Percentiles rank a stretch among this genome's conserved stretches.
These are phyloP conservation scores for Pisolithus orientalis DNA, from an alignment of 768 basidiomycete genomes.

Conservation along the genomic window DNA sequence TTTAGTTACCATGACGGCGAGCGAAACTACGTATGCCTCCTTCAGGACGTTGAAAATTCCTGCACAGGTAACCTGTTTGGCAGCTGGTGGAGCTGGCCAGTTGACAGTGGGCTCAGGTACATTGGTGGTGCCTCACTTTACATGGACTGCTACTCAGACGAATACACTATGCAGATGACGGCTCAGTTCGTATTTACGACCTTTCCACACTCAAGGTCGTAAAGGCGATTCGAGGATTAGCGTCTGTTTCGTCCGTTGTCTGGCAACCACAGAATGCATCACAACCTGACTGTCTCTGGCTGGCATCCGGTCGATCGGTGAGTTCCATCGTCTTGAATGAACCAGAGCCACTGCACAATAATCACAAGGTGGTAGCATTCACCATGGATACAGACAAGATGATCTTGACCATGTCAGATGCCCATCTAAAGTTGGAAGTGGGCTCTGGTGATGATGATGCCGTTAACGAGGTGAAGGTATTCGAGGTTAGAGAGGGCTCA, in stretches of 20 bases:
- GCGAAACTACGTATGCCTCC: conserved; percentile 2
- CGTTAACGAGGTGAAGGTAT: conserved; percentile 55
- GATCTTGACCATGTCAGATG: conserved; percentile 49
- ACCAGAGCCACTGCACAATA: background rate
- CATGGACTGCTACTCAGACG: background rate
- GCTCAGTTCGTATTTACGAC: conserved; percentile 60
- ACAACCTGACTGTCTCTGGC: conserved; percentile 49
- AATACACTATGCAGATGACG: conserved; percentile 45
- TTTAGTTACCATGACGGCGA: conserved; percentile 1
- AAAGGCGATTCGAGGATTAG: conserved; percentile 56
- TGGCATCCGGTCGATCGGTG: conserved; percentile 60
- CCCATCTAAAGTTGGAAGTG: conserved; percentile 37
- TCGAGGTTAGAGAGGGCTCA: conserved; percentile 1
- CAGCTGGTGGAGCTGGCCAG: conserved; percentile 41
- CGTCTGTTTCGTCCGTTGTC: conserved; percentile 59
- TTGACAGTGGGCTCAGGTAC: conserved; percentile 61
- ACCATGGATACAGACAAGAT: conserved; percentile 43
- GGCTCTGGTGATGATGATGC: conserved; percentile 49
- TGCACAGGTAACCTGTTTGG: conserved; percentile 47
- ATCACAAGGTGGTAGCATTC: conserved; percentile 30
- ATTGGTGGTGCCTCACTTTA: conserved; percentile 4
- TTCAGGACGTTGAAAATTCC: conserved; percentile 35
- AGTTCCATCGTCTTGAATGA: background rate
- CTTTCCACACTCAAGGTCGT: conserved; percentile 52
- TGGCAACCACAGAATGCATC: conserved; percentile 37